Conservation (phyloP, 1,284 basidiomycete genomes). For the Heterobasidion occidentale region DNA sequence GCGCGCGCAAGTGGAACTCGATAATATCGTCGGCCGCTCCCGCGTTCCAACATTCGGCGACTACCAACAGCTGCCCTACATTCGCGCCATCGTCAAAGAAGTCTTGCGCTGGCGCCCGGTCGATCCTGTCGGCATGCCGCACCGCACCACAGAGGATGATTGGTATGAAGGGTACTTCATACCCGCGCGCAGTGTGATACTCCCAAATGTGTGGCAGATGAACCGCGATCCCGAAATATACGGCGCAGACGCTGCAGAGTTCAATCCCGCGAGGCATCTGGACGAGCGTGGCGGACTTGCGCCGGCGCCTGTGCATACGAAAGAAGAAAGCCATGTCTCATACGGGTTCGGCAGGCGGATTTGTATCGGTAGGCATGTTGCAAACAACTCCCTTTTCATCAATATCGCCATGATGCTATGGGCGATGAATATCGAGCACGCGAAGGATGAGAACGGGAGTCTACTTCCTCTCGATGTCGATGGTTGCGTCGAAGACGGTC, state of each 20-base stretch:
- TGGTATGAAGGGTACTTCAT: constrained; percentile 14
- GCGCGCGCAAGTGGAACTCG: constrained; percentile 19
- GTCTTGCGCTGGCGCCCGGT: constrained; percentile 4
- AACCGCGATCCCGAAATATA: not conserved
- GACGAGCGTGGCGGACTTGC: not conserved
- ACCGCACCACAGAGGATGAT: constrained; percentile 7
- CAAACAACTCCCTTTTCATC: not conserved
- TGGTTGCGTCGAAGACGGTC: not conserved
- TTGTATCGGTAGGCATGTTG: not conserved
- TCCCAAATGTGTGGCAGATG: constrained; percentile 8
- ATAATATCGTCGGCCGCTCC: constrained; percentile 17
- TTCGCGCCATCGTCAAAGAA: constrained; percentile 11
- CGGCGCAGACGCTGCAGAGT: not conserved
- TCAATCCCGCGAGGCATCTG: not conserved
- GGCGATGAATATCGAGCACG: not conserved
- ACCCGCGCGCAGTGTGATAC: constrained; percentile 11
- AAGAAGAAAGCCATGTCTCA: not conserved
- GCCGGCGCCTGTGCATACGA: not conserved
- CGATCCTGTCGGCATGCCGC: constrained; percentile 2
- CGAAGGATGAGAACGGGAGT: not conserved
- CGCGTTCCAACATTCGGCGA: constrained; percentile 15
- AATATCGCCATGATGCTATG: not conserved
- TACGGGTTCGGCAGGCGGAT: not conserved
- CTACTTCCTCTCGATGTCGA: not conserved
- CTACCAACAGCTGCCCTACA: constrained; percentile 14